A percentile compares a stretch with the other conserved stretches of the same genome.
Evolutionary conservation across 805 yeast species (phyloP).

Genomic region (Cyberlindnera petersonii): DNA sequence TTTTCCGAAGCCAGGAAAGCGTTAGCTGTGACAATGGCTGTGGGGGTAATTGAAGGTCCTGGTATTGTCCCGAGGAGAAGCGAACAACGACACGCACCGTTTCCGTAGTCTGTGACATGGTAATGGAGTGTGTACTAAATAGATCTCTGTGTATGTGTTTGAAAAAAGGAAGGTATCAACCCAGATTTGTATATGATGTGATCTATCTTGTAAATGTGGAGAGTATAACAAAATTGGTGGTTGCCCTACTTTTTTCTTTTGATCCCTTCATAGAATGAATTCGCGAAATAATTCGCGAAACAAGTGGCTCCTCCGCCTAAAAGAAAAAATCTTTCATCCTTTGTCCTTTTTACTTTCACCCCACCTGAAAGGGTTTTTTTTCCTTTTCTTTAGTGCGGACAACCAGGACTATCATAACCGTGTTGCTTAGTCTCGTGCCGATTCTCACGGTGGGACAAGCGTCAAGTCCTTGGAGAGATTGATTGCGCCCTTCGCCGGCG

Average conservation of each 20-base stretch:
- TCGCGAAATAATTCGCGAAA: too few species aligned
- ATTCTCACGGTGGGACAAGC: conserved; percentile 41
- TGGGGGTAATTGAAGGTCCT: conserved; percentile 39
- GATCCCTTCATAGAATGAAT: too few species aligned
- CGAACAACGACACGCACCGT: conserved; percentile 32
- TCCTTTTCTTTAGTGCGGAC: conserved; percentile 51
- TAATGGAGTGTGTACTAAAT: not conserved
- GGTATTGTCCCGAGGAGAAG: conserved; percentile 40
- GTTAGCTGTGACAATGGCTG: conserved; percentile 32
- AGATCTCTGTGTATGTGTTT: not conserved
- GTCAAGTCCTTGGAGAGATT: conserved; percentile 73
- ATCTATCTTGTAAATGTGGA: not conserved
- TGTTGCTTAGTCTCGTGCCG: conserved; percentile 52
- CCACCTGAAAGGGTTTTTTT: conserved; percentile 1
- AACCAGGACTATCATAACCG: conserved; percentile 70
- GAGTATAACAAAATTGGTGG: too few species aligned
- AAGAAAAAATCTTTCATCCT: conserved; percentile 1
- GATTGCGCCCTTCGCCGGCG: conserved; percentile 29
- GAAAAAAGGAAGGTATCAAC: not conserved
- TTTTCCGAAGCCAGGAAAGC: conserved; percentile 37
- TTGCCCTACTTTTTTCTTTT: conserved; percentile 3
- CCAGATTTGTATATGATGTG: not conserved
- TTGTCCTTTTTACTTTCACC: not conserved
- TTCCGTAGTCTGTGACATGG: not conserved
- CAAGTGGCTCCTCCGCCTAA: not conserved